Conservation (phyloP, 2,329 filamentous ascomycete species). For the Capronia coronata region DNA sequence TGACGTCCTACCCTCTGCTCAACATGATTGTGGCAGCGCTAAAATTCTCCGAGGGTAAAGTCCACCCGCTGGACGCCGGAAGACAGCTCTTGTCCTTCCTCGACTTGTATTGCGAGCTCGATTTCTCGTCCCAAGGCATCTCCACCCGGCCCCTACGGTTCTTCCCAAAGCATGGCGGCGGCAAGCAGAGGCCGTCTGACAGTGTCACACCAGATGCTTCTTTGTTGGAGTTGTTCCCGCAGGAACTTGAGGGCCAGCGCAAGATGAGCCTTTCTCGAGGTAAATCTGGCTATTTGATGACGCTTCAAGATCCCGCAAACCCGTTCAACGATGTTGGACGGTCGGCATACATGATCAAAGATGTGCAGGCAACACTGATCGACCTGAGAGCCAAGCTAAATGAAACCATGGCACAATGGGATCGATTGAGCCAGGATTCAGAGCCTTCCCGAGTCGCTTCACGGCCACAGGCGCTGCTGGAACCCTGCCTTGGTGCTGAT, state of each 20-base stretch:
- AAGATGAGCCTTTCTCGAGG: conserved; percentile 3
- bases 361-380: conserved; percentile 44
- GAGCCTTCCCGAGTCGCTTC: not conserved
- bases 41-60: conserved; percentile 38
- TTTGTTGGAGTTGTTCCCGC: conserved; percentile 9
- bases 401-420: conserved; percentile 18
- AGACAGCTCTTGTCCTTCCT: conserved; percentile 46
- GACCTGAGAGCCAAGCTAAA: conserved; percentile 15
- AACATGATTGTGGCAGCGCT: conserved; percentile 53
- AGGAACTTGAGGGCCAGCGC: conserved; percentile 13
- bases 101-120: conserved; percentile 44
- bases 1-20: conserved; percentile 51
- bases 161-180: conserved; percentile 36
- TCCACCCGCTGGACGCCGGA: conserved; percentile 32
- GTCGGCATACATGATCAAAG: conserved; percentile 41
- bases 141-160: conserved; percentile 44
- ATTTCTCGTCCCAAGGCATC: conserved; percentile 44
- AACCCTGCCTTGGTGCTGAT: conserved; percentile 22
- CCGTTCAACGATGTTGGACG: conserved; percentile 52
- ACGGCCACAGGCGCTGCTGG: conserved; percentile 15
- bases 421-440: not conserved
- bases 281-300: conserved; percentile 38
- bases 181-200: conserved; percentile 2
- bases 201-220: not conserved
- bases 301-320: conserved; percentile 55